phyloP scores from a whole-genome alignment of 352 stramenopile genomes.

The Phytophthora agathidicida region DNA sequence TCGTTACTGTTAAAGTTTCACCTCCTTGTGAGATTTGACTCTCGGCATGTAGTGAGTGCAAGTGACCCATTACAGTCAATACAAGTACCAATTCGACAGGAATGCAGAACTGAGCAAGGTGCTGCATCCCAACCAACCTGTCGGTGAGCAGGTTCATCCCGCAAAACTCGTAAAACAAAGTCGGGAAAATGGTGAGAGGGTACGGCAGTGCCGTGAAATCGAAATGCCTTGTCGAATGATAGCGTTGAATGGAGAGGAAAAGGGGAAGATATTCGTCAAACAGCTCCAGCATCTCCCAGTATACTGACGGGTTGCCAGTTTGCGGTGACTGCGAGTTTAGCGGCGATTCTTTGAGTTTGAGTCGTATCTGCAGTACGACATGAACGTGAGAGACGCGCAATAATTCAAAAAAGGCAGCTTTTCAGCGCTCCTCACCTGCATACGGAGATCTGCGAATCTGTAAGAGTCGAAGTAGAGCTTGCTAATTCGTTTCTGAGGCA shows the following conservation, averaged over 20 bases:
- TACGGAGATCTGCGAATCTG: slow-evolving; percentile 44
- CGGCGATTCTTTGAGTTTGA: slow-evolving; percentile 60
- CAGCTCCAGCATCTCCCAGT: slow-evolving; percentile 37
- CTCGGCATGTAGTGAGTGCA: slow-evolving; percentile 40
- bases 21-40: slow-evolving; percentile 22
- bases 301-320: slow-evolving; percentile 10
- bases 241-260: slow-evolving; percentile 47
- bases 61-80: slow-evolving; percentile 42
- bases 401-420: no score
- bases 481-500: slow-evolving; percentile 36
- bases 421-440: slow-evolving; percentile 28
- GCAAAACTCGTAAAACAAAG: slow-evolving; percentile 57
- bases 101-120: slow-evolving; percentile 23
- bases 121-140: slow-evolving; percentile 34
- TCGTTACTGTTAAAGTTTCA: slow-evolving; percentile 5
- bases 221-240: slow-evolving; percentile 14
- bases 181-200: slow-evolving; percentile 33
- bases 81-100: slow-evolving; percentile 46
- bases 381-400: no score
- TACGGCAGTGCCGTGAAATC: neutral
- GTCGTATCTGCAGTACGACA: slow-evolving; percentile 41
- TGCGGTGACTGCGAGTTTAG: slow-evolving; percentile 30
- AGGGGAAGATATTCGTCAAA: slow-evolving; percentile 48
- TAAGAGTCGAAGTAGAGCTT: slow-evolving; percentile 40
- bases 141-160: slow-evolving; percentile 39